These are phyloP conservation scores for Discostella stelligeroides DNA, from an alignment of 108 stramenopile species.

Conservation along the genomic window DNA sequence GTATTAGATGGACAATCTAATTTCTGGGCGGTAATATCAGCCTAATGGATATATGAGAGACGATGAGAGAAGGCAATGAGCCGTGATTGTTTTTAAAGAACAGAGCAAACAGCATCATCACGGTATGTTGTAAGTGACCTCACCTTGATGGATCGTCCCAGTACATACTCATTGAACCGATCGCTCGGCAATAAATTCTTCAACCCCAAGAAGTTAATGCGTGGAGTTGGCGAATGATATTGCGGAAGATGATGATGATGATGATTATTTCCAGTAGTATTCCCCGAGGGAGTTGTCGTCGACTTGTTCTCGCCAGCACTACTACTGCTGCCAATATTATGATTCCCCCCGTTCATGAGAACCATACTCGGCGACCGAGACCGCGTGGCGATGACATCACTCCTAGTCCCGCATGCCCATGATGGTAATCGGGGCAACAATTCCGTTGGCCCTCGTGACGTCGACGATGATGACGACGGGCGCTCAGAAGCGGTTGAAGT, in stretches of 20 bases:
- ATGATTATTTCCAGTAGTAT: no score
- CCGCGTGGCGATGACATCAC: constrained; percentile 25
- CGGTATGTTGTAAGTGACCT: no score
- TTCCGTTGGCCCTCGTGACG: constrained; percentile 32
- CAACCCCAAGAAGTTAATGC: constrained; percentile 44
- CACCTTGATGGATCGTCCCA: constrained; percentile 59
- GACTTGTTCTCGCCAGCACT: constrained; percentile 16
- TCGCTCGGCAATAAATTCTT: constrained; percentile 44
- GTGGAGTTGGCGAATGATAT: constrained; percentile 2
- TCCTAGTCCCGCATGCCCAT: neutral
- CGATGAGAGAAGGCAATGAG: neutral
- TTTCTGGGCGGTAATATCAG: constrained; percentile 34
- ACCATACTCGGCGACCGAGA: constrained; percentile 19
- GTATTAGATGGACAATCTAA: constrained; percentile 6
- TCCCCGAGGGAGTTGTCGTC: no score
- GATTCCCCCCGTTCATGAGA: constrained; percentile 9
- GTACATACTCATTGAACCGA: constrained; percentile 51
- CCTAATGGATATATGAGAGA: constrained; percentile 1
- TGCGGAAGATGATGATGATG: neutral
- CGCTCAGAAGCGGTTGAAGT: no score
- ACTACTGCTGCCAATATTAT: constrained; percentile 8
- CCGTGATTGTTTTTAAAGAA: neutral
- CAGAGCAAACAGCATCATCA: neutral
- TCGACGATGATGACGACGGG: constrained; percentile 6
- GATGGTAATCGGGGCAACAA: constrained; percentile 36